Conservation (phyloP, 1,284 basidiomycete genomes). For the Trametes versicolor region DNA sequence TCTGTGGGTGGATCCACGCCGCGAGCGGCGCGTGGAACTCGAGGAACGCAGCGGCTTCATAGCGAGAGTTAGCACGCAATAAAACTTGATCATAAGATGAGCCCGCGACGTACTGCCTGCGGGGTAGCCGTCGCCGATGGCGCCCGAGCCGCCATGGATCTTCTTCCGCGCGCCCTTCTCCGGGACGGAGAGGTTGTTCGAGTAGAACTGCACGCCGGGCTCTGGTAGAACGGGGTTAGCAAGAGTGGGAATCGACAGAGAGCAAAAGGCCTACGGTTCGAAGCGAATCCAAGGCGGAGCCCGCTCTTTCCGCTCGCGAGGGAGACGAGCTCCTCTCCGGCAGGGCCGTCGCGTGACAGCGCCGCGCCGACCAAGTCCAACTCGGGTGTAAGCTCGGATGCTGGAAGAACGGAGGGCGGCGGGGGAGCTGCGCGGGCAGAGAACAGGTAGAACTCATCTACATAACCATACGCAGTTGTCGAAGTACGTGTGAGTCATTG, state of each 20-base stretch:
- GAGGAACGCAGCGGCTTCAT: constrained; percentile 71
- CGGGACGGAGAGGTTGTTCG: constrained; percentile 61
- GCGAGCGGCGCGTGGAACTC: constrained; percentile 76
- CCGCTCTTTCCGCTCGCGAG: constrained; percentile 68
- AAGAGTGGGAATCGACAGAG: constrained; percentile 42
- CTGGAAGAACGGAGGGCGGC: constrained; percentile 49
- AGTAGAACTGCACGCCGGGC: constrained; percentile 78
- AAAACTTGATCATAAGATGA: not conserved
- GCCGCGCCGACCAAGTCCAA: constrained; percentile 61
- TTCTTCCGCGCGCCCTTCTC: constrained; percentile 67
- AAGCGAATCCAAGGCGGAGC: constrained; percentile 66
- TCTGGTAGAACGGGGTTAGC: constrained; percentile 51
- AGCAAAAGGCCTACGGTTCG: constrained; percentile 66
- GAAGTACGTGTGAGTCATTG: not conserved
- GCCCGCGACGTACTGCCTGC: constrained; percentile 56
- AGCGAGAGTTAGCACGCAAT: not conserved
- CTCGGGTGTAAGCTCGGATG: constrained; percentile 43
- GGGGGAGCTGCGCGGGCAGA: constrained; percentile 50
- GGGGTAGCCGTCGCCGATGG: constrained; percentile 66
- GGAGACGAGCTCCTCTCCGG: constrained; percentile 55
- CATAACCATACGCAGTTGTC: not conserved
- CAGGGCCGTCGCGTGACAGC: constrained; percentile 54
- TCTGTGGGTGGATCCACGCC: constrained; percentile 47
- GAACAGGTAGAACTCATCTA: constrained; percentile 77
- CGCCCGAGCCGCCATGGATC: constrained; percentile 78